Percentiles rank a stretch among this genome's conserved stretches.
phyloP scores from a whole-genome alignment of 2,329 filamentous ascomycete species.

The Ampelomyces quisqualis region DNA sequence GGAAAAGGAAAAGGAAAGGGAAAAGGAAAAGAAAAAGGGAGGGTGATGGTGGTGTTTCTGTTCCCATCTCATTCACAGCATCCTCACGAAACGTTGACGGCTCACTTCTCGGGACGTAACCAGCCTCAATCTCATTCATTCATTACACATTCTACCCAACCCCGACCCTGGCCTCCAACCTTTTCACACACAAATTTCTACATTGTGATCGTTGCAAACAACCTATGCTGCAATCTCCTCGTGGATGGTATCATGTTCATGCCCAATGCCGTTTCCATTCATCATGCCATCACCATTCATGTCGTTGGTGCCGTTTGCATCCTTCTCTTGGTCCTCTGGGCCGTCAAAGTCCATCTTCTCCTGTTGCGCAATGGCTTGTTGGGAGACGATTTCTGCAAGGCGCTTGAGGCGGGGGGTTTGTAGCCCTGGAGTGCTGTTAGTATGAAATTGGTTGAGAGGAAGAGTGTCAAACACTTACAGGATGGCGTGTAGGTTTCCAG shows the following conservation, averaged over 20 bases:
- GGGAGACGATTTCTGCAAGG: constrained; percentile 95
- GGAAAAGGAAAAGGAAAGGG: background rate
- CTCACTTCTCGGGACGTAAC: too few relatives aligned
- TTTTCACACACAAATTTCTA: too few relatives aligned
- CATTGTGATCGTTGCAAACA: too few relatives aligned
- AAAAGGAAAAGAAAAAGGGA: background rate
- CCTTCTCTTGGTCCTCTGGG: constrained; percentile 21
- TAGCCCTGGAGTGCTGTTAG: constrained; percentile 64
- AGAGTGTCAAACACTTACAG: constrained; percentile 61
- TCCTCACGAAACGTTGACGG: too few relatives aligned
- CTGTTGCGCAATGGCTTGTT: constrained; percentile 93
- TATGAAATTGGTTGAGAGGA: background rate
- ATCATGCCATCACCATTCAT: constrained; percentile 5
- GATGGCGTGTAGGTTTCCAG: constrained; percentile 97
- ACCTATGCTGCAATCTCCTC: constrained; percentile 17
- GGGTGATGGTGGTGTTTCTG: background rate
- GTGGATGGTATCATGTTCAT: constrained; percentile 21
- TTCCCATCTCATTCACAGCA: too few relatives aligned
- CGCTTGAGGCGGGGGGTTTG: constrained; percentile 95
- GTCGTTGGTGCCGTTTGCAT: background rate
- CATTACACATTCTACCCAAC: constrained; percentile 2
- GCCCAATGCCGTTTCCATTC: constrained; percentile 7
- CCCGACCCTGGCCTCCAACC: too few relatives aligned
- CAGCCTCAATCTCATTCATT: background rate
- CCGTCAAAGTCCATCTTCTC: constrained; percentile 68